Percentiles rank a stretch among this genome's conserved stretches.
Conservation (phyloP, 2,329 filamentous ascomycete genomes). For the Emmonsiellopsis sp. region DNA sequence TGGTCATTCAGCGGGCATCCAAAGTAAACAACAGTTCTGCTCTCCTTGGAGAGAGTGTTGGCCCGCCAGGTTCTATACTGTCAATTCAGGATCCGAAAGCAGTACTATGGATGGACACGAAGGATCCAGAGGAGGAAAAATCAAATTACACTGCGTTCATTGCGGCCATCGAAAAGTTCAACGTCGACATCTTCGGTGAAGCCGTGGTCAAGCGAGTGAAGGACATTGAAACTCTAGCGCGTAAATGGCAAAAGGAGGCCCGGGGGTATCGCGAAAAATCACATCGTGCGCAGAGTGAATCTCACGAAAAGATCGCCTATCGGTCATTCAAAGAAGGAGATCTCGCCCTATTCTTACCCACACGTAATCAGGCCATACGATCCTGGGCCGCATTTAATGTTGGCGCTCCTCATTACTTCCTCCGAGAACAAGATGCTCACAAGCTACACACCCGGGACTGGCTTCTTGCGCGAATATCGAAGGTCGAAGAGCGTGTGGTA, state of each 20-base stretch:
- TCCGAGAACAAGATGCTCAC: slow-evolving; percentile 85
- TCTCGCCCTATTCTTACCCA: slow-evolving; percentile 85
- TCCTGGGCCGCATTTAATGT: slow-evolving; percentile 99
- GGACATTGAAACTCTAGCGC: slow-evolving; percentile 84
- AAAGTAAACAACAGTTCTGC: slow-evolving; percentile 37
- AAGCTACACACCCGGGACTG: slow-evolving; percentile 78
- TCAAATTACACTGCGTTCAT: slow-evolving; percentile 68
- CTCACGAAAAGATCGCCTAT: slow-evolving; percentile 93
- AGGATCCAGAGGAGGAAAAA: slow-evolving; percentile 56
- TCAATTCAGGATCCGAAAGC: slow-evolving; percentile 56
- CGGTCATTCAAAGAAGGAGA: slow-evolving; percentile 95
- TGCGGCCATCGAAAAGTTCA: slow-evolving; percentile 63
- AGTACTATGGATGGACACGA: slow-evolving; percentile 70
- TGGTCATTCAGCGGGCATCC: slow-evolving; percentile 64
- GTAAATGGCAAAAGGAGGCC: slow-evolving; percentile 86
- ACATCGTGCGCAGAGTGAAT: slow-evolving; percentile 68
- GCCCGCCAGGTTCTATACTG: slow-evolving; percentile 26
- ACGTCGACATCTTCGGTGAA: slow-evolving; percentile 75
- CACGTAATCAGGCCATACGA: slow-evolving; percentile 83
- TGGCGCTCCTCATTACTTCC: slow-evolving; percentile 91
- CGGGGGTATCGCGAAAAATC: slow-evolving; percentile 80
- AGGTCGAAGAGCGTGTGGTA: slow-evolving; percentile 85
- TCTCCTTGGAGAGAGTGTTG: slow-evolving; percentile 25
- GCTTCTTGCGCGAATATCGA: slow-evolving; percentile 88
- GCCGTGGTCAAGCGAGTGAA: slow-evolving; percentile 81